Base-by-base conservation (phyloP, 257 asterid genomes). In the Przewalskia tangutica region DNA sequence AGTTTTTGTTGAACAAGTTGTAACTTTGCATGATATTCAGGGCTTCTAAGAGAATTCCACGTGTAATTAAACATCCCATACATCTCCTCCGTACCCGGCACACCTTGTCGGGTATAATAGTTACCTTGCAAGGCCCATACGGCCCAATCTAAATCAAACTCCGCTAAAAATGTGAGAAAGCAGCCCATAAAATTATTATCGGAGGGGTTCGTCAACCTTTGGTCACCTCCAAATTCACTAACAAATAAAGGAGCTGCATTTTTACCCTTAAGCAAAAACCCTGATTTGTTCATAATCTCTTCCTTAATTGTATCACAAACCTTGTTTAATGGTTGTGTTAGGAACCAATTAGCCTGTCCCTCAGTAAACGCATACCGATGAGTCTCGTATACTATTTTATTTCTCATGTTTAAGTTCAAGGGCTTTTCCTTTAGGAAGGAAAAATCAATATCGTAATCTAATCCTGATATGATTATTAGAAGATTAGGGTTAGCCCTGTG, bases 121-220 rank as follows among this genome's bases (percentile, higher is more conserved):
- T 92, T 89, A 0, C 98, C 97, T 60, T 94, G 95, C n/a, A 94
- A 85, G 38, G 32, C 32, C 32, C 32, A 27, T 27, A 27, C 32
- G 0, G 91, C 93, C 98, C 97, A 94, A 20, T 94, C 98, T 14
- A 94, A 17, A 73, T 94, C 97, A 4, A 9, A 18, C 60, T 89
- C 97, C 0, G 93, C 97, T 16, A 87, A 65, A 7, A 82, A 51
- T 16, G 93, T 89, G 59, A 92, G 11, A 13, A 92, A 66, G 81
- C 98, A 94, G 23, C 89, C 82, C 40, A 94, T 84, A 66, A 88
- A 91, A 79, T 87, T 65, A 13, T 92, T 89, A n/a, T 89, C 93
- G 0, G 89, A 90, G 81, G 83, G 91, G 6, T 84, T 56, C 1
- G 14, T 77, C 0, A 92, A 95, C 6, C 82, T 83, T 63, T 88